A percentile compares a stretch with the other conserved stretches of the same genome.
phyloP scores from a whole-genome alignment of 2,329 filamentous ascomycete genomes.

The Epichloe hybrida region DNA sequence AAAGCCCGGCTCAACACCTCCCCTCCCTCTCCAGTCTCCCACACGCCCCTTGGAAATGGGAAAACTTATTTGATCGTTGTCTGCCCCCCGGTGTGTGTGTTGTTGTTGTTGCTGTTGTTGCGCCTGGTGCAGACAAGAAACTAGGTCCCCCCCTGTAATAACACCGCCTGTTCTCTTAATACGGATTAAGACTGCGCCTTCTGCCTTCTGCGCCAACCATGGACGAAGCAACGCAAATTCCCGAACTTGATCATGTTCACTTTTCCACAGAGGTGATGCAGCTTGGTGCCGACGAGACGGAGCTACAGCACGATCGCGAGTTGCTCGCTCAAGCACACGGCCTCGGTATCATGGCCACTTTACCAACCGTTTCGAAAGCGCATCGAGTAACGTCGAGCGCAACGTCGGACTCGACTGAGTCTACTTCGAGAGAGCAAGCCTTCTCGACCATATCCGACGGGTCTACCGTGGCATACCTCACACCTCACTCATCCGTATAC shows the following conservation, averaged over 20 bases:
- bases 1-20: neutral
- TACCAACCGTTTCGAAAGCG: slow-evolving; percentile 13
- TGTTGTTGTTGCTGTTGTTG: neutral
- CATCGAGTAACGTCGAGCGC: slow-evolving; percentile 25
- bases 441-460: slow-evolving; percentile 30
- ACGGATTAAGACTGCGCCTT: neutral
- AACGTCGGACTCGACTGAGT: slow-evolving; percentile 29
- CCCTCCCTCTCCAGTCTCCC: too few relatives aligned
- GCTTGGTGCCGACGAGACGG: slow-evolving; percentile 19
- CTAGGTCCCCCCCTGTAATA: neutral
- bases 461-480: slow-evolving; percentile 27
- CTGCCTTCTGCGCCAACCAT: neutral
- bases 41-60: neutral
- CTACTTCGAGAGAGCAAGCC: slow-evolving; percentile 28
- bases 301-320: slow-evolving; percentile 26
- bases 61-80: slow-evolving; percentile 3
- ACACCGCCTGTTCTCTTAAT: neutral
- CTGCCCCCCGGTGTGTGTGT: neutral
- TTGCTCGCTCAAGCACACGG: slow-evolving; percentile 21
- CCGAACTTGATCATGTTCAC: slow-evolving; percentile 26
- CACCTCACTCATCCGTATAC: slow-evolving; percentile 29
- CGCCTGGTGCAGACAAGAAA: neutral
- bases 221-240: slow-evolving; percentile 8
- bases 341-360: slow-evolving; percentile 20
- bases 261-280: slow-evolving; percentile 28